Base-by-base conservation (phyloP, 208 protist genomes). In the Trypanosomatidae sp. region DNA sequence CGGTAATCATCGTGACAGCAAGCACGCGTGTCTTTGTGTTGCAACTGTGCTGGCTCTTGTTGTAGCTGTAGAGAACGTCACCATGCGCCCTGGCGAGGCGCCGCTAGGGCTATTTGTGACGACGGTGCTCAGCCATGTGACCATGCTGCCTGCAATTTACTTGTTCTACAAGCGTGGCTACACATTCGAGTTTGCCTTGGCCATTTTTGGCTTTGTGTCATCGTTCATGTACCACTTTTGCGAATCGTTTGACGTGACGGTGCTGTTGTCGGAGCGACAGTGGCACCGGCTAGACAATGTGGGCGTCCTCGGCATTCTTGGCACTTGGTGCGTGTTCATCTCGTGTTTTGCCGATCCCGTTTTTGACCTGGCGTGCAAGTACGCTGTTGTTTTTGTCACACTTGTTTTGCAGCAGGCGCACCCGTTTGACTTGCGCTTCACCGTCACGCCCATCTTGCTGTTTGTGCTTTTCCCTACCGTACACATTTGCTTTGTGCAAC, bases 241-340 rank as follows among this genome's bases (percentile, higher is more conserved):
- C 30, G 63, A 91, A 28, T 66, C 56, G 33, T 72, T 86, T 26
- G 32, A 55, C 23, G 47, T 40, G 4, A n/a, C 24, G 2, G 61
- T 91, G 22, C 69, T 88, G 22, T 48, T 88, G 20, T 59, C 64
- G 2, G 71, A 86, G 43, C 46, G 56, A 26, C 53, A 71, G 51
- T 91, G 77, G 78, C 82, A 91, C 39, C 62, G 64, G 0, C 54
- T 91, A 1, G 77, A 88, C 53, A 91, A 91, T 45, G 53, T 91
- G 24, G 57, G 55, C 18, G 63, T 71, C 7, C 52, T 88, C 32
- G 45, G 62, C 21, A 52, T 53, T 5, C 33, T 83, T 2, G 74
- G 75, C 2, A 64, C 76, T 22, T 71, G 68, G 63, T 66, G 47
- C 28, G 55, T 79, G 0, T 81, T 60, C 38, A 37, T 71, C 6